These are phyloP conservation scores for Limonium bicolor DNA, from an alignment of 148 eudicot species.

Conservation along the genomic window DNA sequence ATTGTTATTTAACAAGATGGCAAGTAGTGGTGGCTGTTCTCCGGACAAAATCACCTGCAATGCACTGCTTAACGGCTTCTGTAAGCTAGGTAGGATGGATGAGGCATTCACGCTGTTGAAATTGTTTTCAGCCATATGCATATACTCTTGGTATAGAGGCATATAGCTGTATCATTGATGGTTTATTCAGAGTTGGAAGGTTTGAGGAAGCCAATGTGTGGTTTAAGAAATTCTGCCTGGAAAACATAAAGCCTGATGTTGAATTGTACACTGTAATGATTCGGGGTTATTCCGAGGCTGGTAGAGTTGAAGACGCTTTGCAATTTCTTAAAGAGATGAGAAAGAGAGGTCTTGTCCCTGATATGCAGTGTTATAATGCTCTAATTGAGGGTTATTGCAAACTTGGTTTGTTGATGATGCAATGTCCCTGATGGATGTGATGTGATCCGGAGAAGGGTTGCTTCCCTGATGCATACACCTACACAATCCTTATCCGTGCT, in stretches of 20 bases:
- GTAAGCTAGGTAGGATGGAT: conserved; percentile 49
- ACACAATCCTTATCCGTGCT: conserved; percentile 64
- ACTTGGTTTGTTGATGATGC: conserved; percentile 51
- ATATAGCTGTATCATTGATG: conserved; percentile 59
- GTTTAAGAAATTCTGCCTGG: conserved; percentile 23
- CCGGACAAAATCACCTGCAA: conserved; percentile 45
- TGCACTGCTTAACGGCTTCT: conserved; percentile 56
- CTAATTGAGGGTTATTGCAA: conserved; percentile 74
- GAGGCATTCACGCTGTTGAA: conserved; percentile 30
- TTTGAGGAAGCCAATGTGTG: conserved; percentile 40
- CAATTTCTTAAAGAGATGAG: conserved; percentile 49
- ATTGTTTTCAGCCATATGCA: conserved; percentile 30
- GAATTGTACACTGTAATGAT: conserved; percentile 63
- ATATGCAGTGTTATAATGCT: conserved; percentile 60
- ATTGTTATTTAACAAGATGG: conserved; percentile 34
- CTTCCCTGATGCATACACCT: conserved; percentile 46
- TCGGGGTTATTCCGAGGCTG: conserved; percentile 34
- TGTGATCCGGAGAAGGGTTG: conserved; percentile 26
- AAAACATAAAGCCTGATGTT: conserved; percentile 41
- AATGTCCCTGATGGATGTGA: conserved; percentile 49
- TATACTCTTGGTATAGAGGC: conserved; percentile 24
- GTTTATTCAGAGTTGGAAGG: conserved; percentile 46
- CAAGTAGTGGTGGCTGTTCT: conserved; percentile 18
- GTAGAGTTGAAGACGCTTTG: conserved; percentile 40
- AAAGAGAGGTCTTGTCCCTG: conserved; percentile 46